Evolutionary conservation across 108 stramenopile genomes (phyloP).

Genomic region (Asterionellopsis glacialis): DNA sequence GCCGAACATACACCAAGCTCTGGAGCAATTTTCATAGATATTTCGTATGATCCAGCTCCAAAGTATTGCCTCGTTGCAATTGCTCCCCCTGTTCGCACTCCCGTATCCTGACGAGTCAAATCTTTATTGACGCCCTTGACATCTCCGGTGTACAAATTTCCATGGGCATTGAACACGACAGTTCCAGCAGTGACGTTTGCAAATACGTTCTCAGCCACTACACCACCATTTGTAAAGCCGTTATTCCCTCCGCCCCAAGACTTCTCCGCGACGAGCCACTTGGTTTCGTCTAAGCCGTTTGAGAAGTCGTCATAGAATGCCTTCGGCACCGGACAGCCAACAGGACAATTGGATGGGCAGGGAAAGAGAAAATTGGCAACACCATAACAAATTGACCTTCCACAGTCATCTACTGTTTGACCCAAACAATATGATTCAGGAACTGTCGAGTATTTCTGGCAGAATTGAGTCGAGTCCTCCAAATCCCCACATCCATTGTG

Average conservation of each 20-base stretch:
- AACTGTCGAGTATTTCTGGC: too few relatives aligned
- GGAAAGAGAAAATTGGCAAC: too few relatives aligned
- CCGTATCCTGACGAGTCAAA: background rate
- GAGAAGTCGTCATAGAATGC: too few relatives aligned
- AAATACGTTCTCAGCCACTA: background rate
- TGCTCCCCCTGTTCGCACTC: background rate
- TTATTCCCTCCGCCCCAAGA: background rate
- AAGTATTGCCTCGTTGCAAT: slow-evolving; percentile 1
- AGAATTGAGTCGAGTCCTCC: too few relatives aligned
- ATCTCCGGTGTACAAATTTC: background rate
- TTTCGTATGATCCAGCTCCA: background rate
- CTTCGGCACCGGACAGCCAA: too few relatives aligned
- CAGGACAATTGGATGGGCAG: too few relatives aligned
- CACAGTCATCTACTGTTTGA: too few relatives aligned
- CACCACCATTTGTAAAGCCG: background rate
- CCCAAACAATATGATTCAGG: too few relatives aligned
- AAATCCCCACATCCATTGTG: too few relatives aligned
- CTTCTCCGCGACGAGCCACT: too few relatives aligned
- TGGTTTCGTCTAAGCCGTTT: too few relatives aligned
- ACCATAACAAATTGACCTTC: background rate
- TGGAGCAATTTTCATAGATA: background rate
- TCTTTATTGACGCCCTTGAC: background rate
- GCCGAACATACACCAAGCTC: too few relatives aligned
- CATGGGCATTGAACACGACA: background rate
- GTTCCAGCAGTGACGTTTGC: background rate